phyloP scores from a whole-genome alignment of 176 grass and related monocot species.

The Oropetium thomaeum region DNA sequence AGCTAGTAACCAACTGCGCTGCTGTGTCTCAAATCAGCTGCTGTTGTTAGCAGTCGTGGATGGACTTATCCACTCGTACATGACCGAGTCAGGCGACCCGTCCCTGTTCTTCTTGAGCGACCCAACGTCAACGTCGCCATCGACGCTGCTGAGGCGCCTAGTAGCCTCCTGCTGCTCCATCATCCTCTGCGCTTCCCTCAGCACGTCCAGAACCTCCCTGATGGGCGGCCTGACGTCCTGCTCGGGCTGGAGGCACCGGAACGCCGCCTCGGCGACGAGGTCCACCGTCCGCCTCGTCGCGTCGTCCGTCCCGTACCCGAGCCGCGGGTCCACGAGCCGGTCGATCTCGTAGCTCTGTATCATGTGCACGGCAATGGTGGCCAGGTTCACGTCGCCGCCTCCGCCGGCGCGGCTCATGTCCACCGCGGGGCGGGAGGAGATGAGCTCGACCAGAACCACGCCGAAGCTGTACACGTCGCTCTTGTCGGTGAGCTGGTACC shows the following conservation, averaged over 20 bases:
- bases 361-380: slow-evolving; percentile 46
- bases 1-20: no score
- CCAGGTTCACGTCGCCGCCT: slow-evolving; percentile 37
- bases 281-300: slow-evolving; percentile 32
- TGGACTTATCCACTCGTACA: slow-evolving; percentile 38
- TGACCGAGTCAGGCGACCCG: slow-evolving; percentile 41
- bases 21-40: no score
- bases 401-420: slow-evolving; percentile 23
- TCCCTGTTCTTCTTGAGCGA: slow-evolving; percentile 33
- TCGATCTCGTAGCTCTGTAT: slow-evolving; percentile 42
- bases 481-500: slow-evolving; percentile 69
- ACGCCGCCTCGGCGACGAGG: slow-evolving; percentile 35
- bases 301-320: slow-evolving; percentile 22
- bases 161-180: neutral
- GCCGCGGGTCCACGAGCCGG: slow-evolving; percentile 28
- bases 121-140: neutral
- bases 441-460: slow-evolving; percentile 53
- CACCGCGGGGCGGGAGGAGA: slow-evolving; percentile 49
- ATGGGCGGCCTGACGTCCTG: slow-evolving; percentile 49
- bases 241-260: slow-evolving; percentile 53
- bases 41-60: slow-evolving; percentile 37
- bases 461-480: slow-evolving; percentile 82
- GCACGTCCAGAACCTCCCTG: slow-evolving; percentile 30
- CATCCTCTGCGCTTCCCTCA: slow-evolving; percentile 21
- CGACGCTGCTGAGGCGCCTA: neutral